A percentile compares a stretch with the other conserved stretches of the same genome.
Conservation (phyloP, 2,329 filamentous ascomycete species). For the Fusarium sterilihyphosum region DNA sequence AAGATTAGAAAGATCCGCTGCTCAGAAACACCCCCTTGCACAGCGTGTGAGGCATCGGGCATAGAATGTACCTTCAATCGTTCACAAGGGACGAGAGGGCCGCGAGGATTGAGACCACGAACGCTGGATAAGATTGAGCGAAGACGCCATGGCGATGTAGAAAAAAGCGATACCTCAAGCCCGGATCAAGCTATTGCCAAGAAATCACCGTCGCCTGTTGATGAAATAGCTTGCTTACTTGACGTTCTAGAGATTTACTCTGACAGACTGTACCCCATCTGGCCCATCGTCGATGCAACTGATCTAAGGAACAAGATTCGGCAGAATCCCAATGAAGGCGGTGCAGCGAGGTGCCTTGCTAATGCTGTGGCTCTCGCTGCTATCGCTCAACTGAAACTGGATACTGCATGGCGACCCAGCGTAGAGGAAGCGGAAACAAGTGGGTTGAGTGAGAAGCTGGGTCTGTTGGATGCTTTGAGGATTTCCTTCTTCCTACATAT, state of each 20-base stretch:
- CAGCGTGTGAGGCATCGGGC: constrained; percentile 54
- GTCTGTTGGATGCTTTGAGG: constrained; percentile 54
- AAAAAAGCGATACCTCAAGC: constrained; percentile 11
- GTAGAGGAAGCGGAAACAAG: constrained; percentile 43
- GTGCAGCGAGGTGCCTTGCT: constrained; percentile 53
- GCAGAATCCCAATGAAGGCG: constrained; percentile 44
- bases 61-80: constrained; percentile 63
- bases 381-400: constrained; percentile 58
- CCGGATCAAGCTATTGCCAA: not conserved
- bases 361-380: constrained; percentile 59
- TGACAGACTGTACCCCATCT: constrained; percentile 61
- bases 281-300: constrained; percentile 60
- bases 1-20: constrained; percentile 64
- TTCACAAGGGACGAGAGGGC: constrained; percentile 56
- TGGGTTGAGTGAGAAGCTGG: constrained; percentile 42
- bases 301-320: constrained; percentile 52
- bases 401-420: constrained; percentile 42
- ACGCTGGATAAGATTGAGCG: constrained; percentile 55
- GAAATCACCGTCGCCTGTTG: constrained; percentile 18
- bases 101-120: constrained; percentile 56
- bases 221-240: constrained; percentile 43
- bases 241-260: constrained; percentile 56
- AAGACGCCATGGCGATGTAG: constrained; percentile 24
- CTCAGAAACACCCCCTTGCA: constrained; percentile 58
- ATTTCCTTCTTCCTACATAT: constrained; percentile 63